Evolutionary conservation across 169 alveolate genomes (phyloP).

Genomic region (Perkinsus chesapeaki): DNA sequence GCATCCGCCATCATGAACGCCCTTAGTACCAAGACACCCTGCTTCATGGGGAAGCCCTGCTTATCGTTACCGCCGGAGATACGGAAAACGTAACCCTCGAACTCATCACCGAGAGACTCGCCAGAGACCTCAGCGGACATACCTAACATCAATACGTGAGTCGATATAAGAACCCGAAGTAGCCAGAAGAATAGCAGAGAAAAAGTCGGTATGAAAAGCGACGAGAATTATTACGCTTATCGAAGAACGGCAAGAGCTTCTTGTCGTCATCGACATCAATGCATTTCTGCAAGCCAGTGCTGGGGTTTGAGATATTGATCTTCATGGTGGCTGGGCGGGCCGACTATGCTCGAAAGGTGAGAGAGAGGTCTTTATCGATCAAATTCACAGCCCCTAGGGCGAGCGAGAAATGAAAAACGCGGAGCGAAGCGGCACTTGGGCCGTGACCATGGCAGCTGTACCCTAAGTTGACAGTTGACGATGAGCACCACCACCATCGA

Average conservation of each 20-base stretch:
- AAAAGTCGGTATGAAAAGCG: background rate
- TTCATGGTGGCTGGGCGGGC: constrained; percentile 61
- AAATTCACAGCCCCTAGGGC: background rate
- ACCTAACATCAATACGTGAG: constrained; percentile 65
- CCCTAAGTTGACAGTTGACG: background rate
- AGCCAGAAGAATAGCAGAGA: background rate
- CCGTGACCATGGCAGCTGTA: background rate
- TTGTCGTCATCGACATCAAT: constrained; percentile 98
- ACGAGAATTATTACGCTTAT: constrained; percentile 50
- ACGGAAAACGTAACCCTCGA: constrained; percentile 89
- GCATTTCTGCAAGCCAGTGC: constrained; percentile 89
- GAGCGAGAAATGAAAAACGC: background rate
- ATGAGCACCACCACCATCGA: background rate
- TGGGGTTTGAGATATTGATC: constrained; percentile 91
- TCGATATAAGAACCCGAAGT: constrained; percentile 25
- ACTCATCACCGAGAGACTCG: constrained; percentile 94
- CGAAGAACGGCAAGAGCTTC: constrained; percentile 91
- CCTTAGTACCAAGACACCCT: constrained; percentile 86
- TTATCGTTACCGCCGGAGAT: constrained; percentile 98
- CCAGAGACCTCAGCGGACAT: constrained; percentile 88
- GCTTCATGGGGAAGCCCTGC: constrained; percentile 99
- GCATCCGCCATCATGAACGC: constrained; percentile 30
- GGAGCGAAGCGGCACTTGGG: background rate
- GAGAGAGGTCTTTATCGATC: background rate
- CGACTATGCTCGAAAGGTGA: constrained; percentile 7